A percentile compares a stretch with the other conserved stretches of the same genome.
phyloP scores from a whole-genome alignment of 2,329 filamentous ascomycete species.

The Zasmidium cellare region DNA sequence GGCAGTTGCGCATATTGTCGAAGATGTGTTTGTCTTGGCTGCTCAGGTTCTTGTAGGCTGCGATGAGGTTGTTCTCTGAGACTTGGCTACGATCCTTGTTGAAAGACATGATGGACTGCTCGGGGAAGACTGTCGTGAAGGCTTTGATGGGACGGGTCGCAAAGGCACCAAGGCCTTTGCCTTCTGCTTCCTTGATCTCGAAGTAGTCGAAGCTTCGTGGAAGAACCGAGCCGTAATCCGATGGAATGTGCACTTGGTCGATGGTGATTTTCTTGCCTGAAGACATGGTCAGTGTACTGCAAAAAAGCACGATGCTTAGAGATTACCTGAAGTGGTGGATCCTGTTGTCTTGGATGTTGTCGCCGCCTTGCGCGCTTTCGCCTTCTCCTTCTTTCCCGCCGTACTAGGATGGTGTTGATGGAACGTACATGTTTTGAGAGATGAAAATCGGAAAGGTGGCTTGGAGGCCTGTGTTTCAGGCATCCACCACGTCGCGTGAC shows the following conservation, averaged over 20 bases:
- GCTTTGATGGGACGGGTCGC: conserved; percentile 6
- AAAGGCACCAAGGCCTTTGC: conserved; percentile 9
- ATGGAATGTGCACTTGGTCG: background rate
- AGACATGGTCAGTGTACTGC: no score
- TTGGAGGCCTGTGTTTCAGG: background rate
- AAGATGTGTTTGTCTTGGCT: background rate
- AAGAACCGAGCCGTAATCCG: background rate
- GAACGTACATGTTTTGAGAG: background rate
- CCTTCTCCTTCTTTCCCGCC: background rate
- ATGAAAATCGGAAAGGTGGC: background rate
- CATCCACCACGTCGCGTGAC: background rate
- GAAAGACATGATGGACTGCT: background rate
- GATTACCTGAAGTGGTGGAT: background rate
- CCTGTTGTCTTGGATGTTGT: background rate
- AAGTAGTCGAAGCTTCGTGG: background rate
- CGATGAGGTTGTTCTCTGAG: background rate
- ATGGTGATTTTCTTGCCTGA: no score
- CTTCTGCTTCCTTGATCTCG: background rate
- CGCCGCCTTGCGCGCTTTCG: background rate
- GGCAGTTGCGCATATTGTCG: background rate
- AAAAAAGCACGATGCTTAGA: no score
- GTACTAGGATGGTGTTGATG: background rate
- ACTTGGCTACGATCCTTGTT: background rate
- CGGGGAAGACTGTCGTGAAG: conserved; percentile 3
- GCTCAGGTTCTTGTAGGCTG: background rate